Base-by-base conservation (phyloP, 192 early-diverging fungal genomes). In the Nowakowskiella sp. region DNA sequence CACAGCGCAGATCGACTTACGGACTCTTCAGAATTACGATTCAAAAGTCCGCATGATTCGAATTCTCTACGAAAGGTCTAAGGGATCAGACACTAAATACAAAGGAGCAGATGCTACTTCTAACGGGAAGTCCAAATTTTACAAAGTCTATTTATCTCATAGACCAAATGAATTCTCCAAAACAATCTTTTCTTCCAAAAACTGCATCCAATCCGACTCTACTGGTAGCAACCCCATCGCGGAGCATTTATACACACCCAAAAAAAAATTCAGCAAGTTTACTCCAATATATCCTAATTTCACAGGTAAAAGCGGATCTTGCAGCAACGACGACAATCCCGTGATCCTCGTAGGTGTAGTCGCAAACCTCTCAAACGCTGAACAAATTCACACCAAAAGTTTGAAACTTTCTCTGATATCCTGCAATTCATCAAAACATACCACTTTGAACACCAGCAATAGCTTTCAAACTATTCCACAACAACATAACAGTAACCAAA, bases 191-290 rank as follows among this genome's bases (percentile, higher is more conserved):
- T n/a, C n/a, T 26, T 82, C 81, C 46, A 93, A 57, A 64, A 99
- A 99, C 0, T 90, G 87, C 28, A 99, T 70, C 94, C 94, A 99
- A 70, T 99, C 94, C 0, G 86, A 90, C 0, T 90, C 77, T 0
- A 92, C 97, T 0, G 97, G 97, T 56, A 99, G 67, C 32, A 99
- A 62, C 13, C 97, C 97, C 94, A 99, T 97, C 42, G 85, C 74
- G 26, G 81, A 78, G 60, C 87, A 81, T 39, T 97, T 92, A 67
- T 89, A 99, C 42, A 98, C 65, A 26, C 92, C 97, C 43, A 99
- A 68, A 2, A 76, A 62, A 23, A 98, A 74, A 6, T 83, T 86
- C 23, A 77, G 72, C 31, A 89, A n/a, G 49, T 97, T 87, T 45
- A 96, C 67, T 2, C 82, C 71, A 5, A 96, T 66, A 74, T 81